Percentiles rank a stretch among this genome's conserved stretches.
Evolutionary conservation across 768 basidiomycete species (phyloP).

Genomic region (Macrolepiota dolichaula): DNA sequence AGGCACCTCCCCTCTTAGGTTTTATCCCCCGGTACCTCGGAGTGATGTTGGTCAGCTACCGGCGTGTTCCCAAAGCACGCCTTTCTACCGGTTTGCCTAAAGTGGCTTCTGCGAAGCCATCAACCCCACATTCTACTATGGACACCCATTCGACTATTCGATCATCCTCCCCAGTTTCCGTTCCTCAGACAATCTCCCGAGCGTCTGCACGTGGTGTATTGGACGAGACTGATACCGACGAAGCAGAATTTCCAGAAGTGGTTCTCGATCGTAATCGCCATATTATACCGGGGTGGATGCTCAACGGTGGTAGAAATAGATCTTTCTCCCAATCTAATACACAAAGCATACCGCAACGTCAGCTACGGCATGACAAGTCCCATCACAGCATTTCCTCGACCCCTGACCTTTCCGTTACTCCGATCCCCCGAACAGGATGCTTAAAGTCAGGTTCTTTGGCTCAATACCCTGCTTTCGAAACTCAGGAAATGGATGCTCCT

Average conservation of each 20-base stretch:
- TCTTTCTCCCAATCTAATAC: conserved; percentile 49
- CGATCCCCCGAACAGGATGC: conserved; percentile 17
- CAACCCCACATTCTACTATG: conserved; percentile 27
- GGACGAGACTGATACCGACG: conserved; percentile 49
- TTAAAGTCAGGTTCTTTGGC: conserved; percentile 37
- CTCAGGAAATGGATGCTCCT: conserved; percentile 39
- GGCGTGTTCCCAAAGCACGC: conserved; percentile 59
- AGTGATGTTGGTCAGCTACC: conserved; percentile 97
- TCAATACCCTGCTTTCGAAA: conserved; percentile 33
- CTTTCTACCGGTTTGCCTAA: not conserved
- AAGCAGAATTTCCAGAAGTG: conserved; percentile 92
- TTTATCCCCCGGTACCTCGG: conserved; percentile 99
- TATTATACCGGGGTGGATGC: conserved; percentile 92
- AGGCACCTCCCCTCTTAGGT: conserved; percentile 85
- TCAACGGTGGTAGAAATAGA: conserved; percentile 49
- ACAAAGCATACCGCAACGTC: conserved; percentile 30
- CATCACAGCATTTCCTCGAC: conserved; percentile 62
- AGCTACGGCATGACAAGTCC: conserved; percentile 38
- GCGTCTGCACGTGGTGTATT: conserved; percentile 24
- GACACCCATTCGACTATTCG: conserved; percentile 6
- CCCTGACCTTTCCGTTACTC: conserved; percentile 53
- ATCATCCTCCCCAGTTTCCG: conserved; percentile 16
- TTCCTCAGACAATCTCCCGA: conserved; percentile 13
- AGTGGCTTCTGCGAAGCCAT: conserved; percentile 14
- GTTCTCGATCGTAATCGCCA: conserved; percentile 89